Evolutionary conservation across 768 basidiomycete species (phyloP).

Genomic region (Leccinellum rugosiceps): DNA sequence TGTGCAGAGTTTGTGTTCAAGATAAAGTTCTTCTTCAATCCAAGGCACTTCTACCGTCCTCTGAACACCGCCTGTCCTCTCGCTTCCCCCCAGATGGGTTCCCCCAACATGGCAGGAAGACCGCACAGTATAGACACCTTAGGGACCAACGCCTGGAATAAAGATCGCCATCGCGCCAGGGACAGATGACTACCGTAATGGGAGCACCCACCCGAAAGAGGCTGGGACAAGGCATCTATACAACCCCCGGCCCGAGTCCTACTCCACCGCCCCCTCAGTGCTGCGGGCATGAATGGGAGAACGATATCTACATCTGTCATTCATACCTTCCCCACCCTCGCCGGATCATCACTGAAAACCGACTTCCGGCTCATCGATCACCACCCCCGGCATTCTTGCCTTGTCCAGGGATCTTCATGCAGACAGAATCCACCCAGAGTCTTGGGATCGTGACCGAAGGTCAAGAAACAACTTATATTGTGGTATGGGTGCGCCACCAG

Average conservation of each 20-base stretch:
- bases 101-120: conserved; percentile 12
- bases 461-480: too few relatives aligned
- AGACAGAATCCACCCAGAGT: too few relatives aligned
- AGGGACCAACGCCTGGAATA: conserved; percentile 33
- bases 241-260: conserved; percentile 1
- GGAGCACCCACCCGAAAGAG: conserved; percentile 22
- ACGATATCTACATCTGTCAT: too few relatives aligned
- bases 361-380: too few relatives aligned
- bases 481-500: too few relatives aligned
- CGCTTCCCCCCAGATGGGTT: conserved; percentile 23
- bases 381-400: too few relatives aligned
- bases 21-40: conserved; percentile 77
- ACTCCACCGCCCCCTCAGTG: neutral
- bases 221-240: conserved; percentile 20
- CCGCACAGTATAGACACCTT: conserved; percentile 34
- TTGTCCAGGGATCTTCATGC: too few relatives aligned
- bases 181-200: conserved; percentile 23
- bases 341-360: too few relatives aligned
- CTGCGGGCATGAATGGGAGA: too few relatives aligned
- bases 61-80: conserved; percentile 29
- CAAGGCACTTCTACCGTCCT: conserved; percentile 18
- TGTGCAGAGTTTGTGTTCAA: conserved; percentile 37
- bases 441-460: too few relatives aligned
- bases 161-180: conserved; percentile 37
- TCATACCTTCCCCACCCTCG: too few relatives aligned